Percentiles rank a stretch among this genome's conserved stretches.
phyloP scores from a whole-genome alignment of 495 filamentous ascomycete species.

The Penicillium bovifimosum region DNA sequence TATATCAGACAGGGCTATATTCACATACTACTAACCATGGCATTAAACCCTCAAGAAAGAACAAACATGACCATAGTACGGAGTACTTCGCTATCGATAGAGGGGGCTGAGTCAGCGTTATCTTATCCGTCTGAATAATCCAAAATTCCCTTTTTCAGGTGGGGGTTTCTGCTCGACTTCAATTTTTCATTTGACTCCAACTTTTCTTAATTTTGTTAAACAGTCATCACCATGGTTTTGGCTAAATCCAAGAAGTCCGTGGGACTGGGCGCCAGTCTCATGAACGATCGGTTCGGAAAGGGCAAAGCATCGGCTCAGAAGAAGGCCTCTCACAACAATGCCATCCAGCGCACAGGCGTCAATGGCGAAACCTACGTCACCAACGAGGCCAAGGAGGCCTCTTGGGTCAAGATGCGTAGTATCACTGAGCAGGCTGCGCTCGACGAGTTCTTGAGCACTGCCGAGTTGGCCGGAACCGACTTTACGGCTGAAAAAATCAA shows the following conservation, averaged over 20 bases:
- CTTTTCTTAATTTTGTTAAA: slow-evolving; percentile 8
- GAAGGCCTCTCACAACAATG: slow-evolving; percentile 59
- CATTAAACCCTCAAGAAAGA: not conserved
- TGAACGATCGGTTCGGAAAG: slow-evolving; percentile 91
- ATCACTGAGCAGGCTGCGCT: slow-evolving; percentile 95
- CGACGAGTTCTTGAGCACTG: slow-evolving; percentile 80
- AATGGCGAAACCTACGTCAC: slow-evolving; percentile 46
- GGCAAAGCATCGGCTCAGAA: slow-evolving; percentile 71
- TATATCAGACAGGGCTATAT: too few relatives aligned
- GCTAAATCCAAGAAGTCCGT: slow-evolving; percentile 93
- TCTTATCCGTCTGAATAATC: slow-evolving; percentile 34
- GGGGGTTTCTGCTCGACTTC: slow-evolving; percentile 16
- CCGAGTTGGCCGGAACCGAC: slow-evolving; percentile 93
- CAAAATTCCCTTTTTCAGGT: slow-evolving; percentile 32
- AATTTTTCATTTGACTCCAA: slow-evolving; percentile 12
- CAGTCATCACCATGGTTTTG: slow-evolving; percentile 66
- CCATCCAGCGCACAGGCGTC: slow-evolving; percentile 38
- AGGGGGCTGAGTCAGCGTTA: slow-evolving; percentile 26
- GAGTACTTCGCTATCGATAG: slow-evolving; percentile 1
- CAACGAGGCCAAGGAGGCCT: slow-evolving; percentile 42
- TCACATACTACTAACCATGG: not conserved
- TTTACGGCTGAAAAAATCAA: slow-evolving; percentile 99
- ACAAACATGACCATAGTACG: not conserved
- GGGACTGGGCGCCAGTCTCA: slow-evolving; percentile 85
- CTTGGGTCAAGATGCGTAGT: slow-evolving; percentile 84